Conservation (phyloP, 2,329 filamentous ascomycete genomes). For the Pseudogymnoascus sp. region DNA sequence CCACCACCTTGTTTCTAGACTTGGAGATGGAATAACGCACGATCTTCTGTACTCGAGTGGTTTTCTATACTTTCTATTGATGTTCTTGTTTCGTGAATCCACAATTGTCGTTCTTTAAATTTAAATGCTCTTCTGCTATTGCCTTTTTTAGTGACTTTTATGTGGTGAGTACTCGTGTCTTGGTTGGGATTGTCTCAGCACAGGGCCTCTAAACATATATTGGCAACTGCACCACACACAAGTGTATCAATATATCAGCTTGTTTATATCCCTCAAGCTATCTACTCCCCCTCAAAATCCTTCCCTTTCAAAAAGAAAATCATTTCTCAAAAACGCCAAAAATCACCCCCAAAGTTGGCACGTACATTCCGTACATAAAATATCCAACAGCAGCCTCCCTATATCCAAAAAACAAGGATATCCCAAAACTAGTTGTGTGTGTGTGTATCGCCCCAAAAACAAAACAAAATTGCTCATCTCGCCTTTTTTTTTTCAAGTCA, state of each 20-base stretch:
- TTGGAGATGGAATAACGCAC: too few species aligned
- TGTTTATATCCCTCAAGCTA: neutral
- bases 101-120: too few species aligned
- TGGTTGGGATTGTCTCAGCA: too few species aligned
- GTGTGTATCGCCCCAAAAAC: neutral
- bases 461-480: too few species aligned
- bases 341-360: neutral
- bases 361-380: neutral
- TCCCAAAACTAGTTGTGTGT: neutral
- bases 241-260: neutral
- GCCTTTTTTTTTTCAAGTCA: constrained; percentile 33
- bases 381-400: neutral
- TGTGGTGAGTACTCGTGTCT: too few species aligned
- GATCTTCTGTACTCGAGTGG: too few species aligned
- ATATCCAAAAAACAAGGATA: neutral
- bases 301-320: neutral
- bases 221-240: neutral
- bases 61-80: too few species aligned
- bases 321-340: neutral
- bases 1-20: too few species aligned
- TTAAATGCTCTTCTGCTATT: too few species aligned
- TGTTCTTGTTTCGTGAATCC: too few species aligned
- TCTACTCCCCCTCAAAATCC: neutral
- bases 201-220: neutral
- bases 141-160: too few species aligned